Conservation (phyloP, 2,329 filamentous ascomycete species). For the Aspergillus versicolor region DNA sequence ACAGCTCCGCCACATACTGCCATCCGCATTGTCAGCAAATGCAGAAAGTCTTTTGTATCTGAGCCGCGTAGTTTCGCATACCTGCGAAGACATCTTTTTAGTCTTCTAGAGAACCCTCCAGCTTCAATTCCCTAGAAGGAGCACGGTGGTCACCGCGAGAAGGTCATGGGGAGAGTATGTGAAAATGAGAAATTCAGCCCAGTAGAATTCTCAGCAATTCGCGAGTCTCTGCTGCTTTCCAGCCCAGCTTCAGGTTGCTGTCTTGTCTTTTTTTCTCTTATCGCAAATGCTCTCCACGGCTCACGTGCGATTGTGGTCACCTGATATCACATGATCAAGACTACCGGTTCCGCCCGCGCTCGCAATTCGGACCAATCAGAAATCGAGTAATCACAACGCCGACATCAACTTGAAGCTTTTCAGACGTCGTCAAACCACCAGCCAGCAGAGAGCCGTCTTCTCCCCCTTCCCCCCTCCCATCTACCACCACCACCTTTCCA, state of each 20-base stretch:
- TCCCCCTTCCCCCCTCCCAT: slow-evolving; percentile 25
- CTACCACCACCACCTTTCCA: slow-evolving; percentile 29
- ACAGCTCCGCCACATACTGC: slow-evolving; percentile 79
- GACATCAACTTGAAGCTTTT: slow-evolving; percentile 44
- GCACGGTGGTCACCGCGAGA: slow-evolving; percentile 63
- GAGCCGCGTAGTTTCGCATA: slow-evolving; percentile 40
- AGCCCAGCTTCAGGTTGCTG: background rate
- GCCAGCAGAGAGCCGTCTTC: slow-evolving; percentile 25
- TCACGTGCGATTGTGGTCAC: slow-evolving; percentile 24
- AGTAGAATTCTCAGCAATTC: background rate
- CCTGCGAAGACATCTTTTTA: slow-evolving; percentile 54
- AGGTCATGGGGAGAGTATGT: slow-evolving; percentile 27
- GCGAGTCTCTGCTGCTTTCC: background rate
- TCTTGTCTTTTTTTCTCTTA: slow-evolving; percentile 16
- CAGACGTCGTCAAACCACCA: slow-evolving; percentile 34
- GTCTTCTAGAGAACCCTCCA: slow-evolving; percentile 73
- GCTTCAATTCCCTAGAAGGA: slow-evolving; percentile 68
- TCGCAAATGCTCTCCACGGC: slow-evolving; percentile 7
- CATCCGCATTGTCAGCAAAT: slow-evolving; percentile 28
- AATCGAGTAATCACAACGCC: slow-evolving; percentile 36
- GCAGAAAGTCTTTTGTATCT: background rate
- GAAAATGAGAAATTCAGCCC: background rate
- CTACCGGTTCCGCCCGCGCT: slow-evolving; percentile 40
- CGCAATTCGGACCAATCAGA: slow-evolving; percentile 41
- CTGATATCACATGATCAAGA: slow-evolving; percentile 27